Conservation (phyloP, 1,284 basidiomycete genomes). For the Boletus holoroseus region DNA sequence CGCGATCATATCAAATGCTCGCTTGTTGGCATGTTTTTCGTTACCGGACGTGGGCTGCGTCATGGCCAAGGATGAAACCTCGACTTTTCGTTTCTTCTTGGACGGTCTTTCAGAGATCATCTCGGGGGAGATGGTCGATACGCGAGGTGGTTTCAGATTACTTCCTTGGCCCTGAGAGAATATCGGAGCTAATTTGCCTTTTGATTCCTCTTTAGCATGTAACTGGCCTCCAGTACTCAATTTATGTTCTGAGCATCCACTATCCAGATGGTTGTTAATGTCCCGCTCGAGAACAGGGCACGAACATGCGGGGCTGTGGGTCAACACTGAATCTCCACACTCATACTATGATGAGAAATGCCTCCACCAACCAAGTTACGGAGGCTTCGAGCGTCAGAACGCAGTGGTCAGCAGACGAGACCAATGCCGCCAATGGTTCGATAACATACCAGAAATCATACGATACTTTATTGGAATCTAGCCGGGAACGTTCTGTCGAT, state of each 20-base stretch:
- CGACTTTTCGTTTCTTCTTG: slow-evolving; percentile 32
- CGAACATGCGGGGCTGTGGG: slow-evolving; percentile 43
- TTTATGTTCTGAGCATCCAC: slow-evolving; percentile 35
- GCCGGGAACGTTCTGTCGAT: not conserved
- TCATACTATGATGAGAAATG: not conserved
- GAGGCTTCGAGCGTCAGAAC: slow-evolving; percentile 2
- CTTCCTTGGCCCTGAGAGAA: slow-evolving; percentile 25
- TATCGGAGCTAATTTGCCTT: slow-evolving; percentile 30
- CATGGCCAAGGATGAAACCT: slow-evolving; percentile 1
- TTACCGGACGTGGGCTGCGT: slow-evolving; percentile 7
- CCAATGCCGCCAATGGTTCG: not conserved
- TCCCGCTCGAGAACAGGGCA: slow-evolving; percentile 36
- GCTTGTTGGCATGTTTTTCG: slow-evolving; percentile 30
- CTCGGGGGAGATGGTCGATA: slow-evolving; percentile 1
- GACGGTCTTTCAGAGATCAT: slow-evolving; percentile 7
- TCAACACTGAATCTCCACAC: not conserved
- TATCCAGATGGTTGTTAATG: slow-evolving; percentile 50
- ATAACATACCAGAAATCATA: slow-evolving; percentile 21
- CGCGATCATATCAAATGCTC: slow-evolving; percentile 23
- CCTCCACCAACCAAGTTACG: slow-evolving; percentile 27
- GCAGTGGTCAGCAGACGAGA: not conserved
- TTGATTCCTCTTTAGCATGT: slow-evolving; percentile 10
- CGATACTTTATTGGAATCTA: not conserved
- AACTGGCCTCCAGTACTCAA: not conserved
- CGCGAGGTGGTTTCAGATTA: not conserved